phyloP scores from a whole-genome alignment of 2,329 filamentous ascomycete species.

The Penicillium sp. region DNA sequence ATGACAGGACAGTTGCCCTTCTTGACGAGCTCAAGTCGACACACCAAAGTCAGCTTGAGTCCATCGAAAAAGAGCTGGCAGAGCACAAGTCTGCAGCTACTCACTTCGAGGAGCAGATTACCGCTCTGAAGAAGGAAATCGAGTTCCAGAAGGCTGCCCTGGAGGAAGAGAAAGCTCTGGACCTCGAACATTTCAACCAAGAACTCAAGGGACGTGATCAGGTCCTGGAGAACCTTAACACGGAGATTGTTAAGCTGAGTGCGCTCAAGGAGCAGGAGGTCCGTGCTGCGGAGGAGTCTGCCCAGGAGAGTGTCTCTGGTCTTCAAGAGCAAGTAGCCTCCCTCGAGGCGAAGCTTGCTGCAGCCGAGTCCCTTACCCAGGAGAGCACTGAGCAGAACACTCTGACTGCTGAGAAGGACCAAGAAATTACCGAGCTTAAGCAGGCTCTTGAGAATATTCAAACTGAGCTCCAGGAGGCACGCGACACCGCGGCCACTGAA shows the following conservation, averaged over 20 bases:
- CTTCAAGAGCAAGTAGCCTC: slow-evolving; percentile 37
- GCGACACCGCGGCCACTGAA: slow-evolving; percentile 20
- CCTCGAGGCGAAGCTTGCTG: slow-evolving; percentile 36
- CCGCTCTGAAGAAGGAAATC: slow-evolving; percentile 31
- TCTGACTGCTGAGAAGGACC: slow-evolving; percentile 36
- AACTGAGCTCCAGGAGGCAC: slow-evolving; percentile 32
- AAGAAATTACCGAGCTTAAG: slow-evolving; percentile 35
- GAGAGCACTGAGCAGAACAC: slow-evolving; percentile 24
- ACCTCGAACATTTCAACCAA: slow-evolving; percentile 30
- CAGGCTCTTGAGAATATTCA: slow-evolving; percentile 33
- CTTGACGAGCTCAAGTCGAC: slow-evolving; percentile 38
- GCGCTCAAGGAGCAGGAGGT: slow-evolving; percentile 38
- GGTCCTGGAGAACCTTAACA: slow-evolving; percentile 39
- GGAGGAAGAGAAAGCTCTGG: slow-evolving; percentile 33
- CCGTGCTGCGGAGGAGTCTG: slow-evolving; percentile 33
- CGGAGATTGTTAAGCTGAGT: slow-evolving; percentile 36
- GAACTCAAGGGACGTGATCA: slow-evolving; percentile 38
- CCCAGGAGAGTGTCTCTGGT: slow-evolving; percentile 25
- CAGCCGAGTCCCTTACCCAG: slow-evolving; percentile 29
- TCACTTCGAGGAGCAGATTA: slow-evolving; percentile 30
- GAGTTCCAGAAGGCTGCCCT: slow-evolving; percentile 29
- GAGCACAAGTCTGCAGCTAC: slow-evolving; percentile 33
- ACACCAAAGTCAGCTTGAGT: slow-evolving; percentile 36
- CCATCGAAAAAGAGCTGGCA: slow-evolving; percentile 35
- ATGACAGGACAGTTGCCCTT: slow-evolving; percentile 34